Evolutionary conservation across 1,284 basidiomycete genomes (phyloP).

Genomic region (Puccinia novopanici): DNA sequence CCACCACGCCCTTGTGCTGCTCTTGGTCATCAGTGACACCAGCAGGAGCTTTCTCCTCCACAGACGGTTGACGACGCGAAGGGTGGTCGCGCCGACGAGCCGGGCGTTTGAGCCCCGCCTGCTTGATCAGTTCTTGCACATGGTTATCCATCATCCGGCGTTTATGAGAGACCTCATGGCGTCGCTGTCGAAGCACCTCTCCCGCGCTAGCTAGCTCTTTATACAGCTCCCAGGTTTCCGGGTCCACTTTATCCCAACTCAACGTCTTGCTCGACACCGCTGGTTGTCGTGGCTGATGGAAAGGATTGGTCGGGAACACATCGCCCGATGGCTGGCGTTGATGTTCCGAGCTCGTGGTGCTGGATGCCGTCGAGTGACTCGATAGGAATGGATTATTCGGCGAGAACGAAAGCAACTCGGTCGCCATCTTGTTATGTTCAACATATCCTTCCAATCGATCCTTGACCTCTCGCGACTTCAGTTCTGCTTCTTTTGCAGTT

Average conservation of each 20-base stretch:
- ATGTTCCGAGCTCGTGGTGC: background rate
- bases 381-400: background rate
- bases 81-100: background rate
- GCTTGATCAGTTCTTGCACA: conserved; percentile 19
- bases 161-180: conserved; percentile 36
- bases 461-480: conserved; percentile 26
- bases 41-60: background rate
- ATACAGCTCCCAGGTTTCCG: background rate
- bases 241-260: conserved; percentile 9
- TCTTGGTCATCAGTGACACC: background rate
- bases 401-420: conserved; percentile 5
- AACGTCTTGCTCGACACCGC: background rate
- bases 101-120: conserved; percentile 6
- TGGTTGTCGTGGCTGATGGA: conserved; percentile 21
- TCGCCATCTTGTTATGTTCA: conserved; percentile 18
- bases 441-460: conserved; percentile 27
- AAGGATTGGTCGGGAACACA: background rate
- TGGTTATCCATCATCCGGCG: conserved; percentile 23
- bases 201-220: conserved; percentile 10
- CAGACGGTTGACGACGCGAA: background rate
- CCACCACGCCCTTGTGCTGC: background rate
- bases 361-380: background rate
- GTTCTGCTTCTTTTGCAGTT: conserved; percentile 19
- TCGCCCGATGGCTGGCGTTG: background rate
- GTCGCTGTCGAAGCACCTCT: conserved; percentile 12